phyloP scores from a whole-genome alignment of 345 rosid genomes.

The Gossypium thurberi region DNA sequence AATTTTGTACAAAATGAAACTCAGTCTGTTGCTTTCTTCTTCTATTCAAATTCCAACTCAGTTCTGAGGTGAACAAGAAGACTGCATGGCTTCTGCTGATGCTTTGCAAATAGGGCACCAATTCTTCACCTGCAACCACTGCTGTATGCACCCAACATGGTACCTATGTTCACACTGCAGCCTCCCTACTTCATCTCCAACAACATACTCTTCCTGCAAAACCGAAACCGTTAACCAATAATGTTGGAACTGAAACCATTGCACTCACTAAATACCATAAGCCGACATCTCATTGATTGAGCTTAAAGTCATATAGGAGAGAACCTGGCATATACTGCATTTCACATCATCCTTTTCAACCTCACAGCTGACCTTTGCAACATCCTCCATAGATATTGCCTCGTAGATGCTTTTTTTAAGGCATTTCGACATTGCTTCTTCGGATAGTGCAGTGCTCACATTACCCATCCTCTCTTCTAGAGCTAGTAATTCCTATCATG shows the following conservation, averaged over 20 bases:
- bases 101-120: slow-evolving; percentile 97
- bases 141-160: slow-evolving; percentile 58
- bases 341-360: slow-evolving; percentile 36
- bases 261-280: background rate
- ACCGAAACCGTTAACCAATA: background rate
- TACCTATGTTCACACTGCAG: slow-evolving; percentile 69
- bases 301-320: background rate
- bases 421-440: slow-evolving; percentile 71
- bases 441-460: slow-evolving; percentile 89
- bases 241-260: background rate
- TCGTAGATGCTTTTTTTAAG: slow-evolving; percentile 51
- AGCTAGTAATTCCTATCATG: slow-evolving; percentile 73
- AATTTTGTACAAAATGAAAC: slow-evolving; percentile 30
- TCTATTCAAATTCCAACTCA: slow-evolving; percentile 15
- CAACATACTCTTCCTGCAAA: slow-evolving; percentile 77
- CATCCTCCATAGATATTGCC: slow-evolving; percentile 25
- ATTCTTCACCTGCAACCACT: slow-evolving; percentile 85
- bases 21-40: slow-evolving; percentile 11
- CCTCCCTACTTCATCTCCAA: slow-evolving; percentile 74
- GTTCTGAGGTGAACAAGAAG: slow-evolving; percentile 9
- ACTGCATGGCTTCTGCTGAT: slow-evolving; percentile 36
- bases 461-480: slow-evolving; percentile 93
- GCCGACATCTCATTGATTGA: background rate
- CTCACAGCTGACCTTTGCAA: slow-evolving; percentile 16
- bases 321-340: slow-evolving; percentile 53